These are phyloP conservation scores for Mucor velutinosus DNA, from an alignment of 371 early-diverging fungal species.

Conservation along the genomic window DNA sequence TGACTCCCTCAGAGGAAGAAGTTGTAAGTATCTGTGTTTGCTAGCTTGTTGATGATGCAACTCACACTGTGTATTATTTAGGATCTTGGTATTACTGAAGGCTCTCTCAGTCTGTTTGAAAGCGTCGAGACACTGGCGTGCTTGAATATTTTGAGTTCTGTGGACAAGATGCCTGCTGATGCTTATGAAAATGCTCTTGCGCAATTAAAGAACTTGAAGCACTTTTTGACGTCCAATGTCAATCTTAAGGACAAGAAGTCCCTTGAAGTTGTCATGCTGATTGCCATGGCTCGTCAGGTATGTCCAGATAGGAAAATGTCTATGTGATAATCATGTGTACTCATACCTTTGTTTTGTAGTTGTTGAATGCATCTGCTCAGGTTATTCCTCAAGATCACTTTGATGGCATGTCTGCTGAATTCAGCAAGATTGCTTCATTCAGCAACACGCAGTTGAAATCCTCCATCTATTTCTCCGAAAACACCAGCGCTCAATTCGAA, in stretches of 20 bases:
- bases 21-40: constrained; percentile 19
- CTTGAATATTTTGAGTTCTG: constrained; percentile 54
- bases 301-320: background rate
- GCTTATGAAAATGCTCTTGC: constrained; percentile 39
- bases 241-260: constrained; percentile 33
- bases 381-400: constrained; percentile 10
- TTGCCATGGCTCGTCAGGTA: constrained; percentile 47
- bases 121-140: constrained; percentile 59
- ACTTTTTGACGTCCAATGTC: constrained; percentile 28
- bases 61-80: background rate
- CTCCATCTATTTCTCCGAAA: constrained; percentile 14
- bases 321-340: background rate
- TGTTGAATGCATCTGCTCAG: constrained; percentile 25
- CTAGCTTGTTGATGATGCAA: background rate
- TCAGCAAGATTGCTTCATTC: constrained; percentile 14
- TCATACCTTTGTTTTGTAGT: constrained; percentile 7
- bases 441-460: constrained; percentile 12
- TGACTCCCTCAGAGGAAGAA: constrained; percentile 24
- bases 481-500: constrained; percentile 15
- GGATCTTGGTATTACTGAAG: constrained; percentile 44
- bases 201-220: constrained; percentile 32
- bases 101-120: constrained; percentile 60
- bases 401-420: constrained; percentile 5
- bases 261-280: constrained; percentile 35
- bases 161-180: constrained; percentile 45